phyloP scores from a whole-genome alignment of 352 stramenopile genomes.

The Phytophthora fragariaefolia region DNA sequence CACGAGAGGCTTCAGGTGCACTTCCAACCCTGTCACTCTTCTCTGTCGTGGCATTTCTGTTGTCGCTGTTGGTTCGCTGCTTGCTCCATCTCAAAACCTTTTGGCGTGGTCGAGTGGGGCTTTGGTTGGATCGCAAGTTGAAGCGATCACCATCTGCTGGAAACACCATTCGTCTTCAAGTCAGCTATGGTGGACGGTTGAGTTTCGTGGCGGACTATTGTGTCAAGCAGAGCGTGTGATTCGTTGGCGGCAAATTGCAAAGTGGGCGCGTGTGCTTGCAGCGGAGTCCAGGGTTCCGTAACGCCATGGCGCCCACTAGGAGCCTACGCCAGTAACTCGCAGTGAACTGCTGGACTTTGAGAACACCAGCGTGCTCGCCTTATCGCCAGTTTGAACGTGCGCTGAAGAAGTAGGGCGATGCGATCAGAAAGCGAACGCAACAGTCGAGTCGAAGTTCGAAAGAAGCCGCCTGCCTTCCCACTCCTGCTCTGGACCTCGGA shows the following conservation, averaged over 20 bases:
- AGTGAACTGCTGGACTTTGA: conserved; percentile 3
- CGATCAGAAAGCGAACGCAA: conserved; percentile 28
- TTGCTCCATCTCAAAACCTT: conserved; percentile 6
- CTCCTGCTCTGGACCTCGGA: not conserved
- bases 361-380: conserved; percentile 16
- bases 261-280: conserved; percentile 29
- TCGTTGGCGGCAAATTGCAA: conserved; percentile 15
- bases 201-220: not conserved
- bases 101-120: not conserved
- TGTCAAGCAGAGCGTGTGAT: conserved; percentile 6
- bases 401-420: conserved; percentile 11
- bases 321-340: conserved; percentile 1
- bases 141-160: conserved; percentile 22
- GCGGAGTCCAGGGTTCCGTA: conserved; percentile 1
- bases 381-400: conserved; percentile 30
- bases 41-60: conserved; percentile 1
- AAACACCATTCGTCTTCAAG: not conserved
- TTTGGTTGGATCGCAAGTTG: conserved; percentile 14
- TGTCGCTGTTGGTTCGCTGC: not conserved
- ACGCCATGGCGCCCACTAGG: conserved; percentile 6
- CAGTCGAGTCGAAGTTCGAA: conserved; percentile 9
- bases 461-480: not conserved
- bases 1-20: not conserved
- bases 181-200: conserved; percentile 2
- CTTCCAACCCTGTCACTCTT: not conserved